Conservation (phyloP, 1,284 basidiomycete genomes). For the Cryptococcus amylolentus region DNA sequence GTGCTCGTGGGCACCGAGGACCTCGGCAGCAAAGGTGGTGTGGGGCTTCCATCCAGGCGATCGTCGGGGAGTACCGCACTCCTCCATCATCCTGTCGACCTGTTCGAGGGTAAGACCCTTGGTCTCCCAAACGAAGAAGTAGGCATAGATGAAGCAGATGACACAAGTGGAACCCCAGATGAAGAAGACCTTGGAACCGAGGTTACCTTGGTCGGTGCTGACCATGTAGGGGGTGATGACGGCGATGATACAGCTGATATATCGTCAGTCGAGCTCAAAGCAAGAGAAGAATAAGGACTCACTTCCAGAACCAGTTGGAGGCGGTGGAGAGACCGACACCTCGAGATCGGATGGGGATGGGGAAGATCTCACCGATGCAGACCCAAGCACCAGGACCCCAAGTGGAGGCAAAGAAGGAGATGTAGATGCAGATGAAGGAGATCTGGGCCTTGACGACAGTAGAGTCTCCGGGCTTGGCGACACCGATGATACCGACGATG, state of each 20-base stretch:
- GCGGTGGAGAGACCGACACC: slow-evolving; percentile 79
- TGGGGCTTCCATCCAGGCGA: slow-evolving; percentile 44
- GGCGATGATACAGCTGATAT: background rate
- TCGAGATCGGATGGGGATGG: slow-evolving; percentile 73
- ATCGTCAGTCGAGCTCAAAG: no score
- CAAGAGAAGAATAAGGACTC: no score
- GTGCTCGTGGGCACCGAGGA: slow-evolving; percentile 16
- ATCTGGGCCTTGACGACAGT: slow-evolving; percentile 40
- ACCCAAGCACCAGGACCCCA: slow-evolving; percentile 77
- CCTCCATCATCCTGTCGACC: slow-evolving; percentile 48
- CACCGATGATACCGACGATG: slow-evolving; percentile 63
- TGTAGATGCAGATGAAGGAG: slow-evolving; percentile 57
- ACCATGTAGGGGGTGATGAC: slow-evolving; percentile 70
- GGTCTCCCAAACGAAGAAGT: slow-evolving; percentile 60
- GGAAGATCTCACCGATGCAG: slow-evolving; percentile 61
- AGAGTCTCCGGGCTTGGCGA: slow-evolving; percentile 28
- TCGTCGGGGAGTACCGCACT: slow-evolving; percentile 34
- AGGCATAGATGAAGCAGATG: slow-evolving; percentile 68
- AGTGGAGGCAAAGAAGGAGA: slow-evolving; percentile 73
- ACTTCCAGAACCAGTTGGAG: slow-evolving; percentile 54
- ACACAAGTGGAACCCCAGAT: slow-evolving; percentile 77
- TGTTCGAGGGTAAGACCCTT: slow-evolving; percentile 44
- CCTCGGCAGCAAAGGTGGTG: slow-evolving; percentile 36
- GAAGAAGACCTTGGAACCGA: slow-evolving; percentile 81
- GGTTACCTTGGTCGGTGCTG: slow-evolving; percentile 53